phyloP scores from a whole-genome alignment of 768 basidiomycete genomes.

The Pleurotus tuber-regium region DNA sequence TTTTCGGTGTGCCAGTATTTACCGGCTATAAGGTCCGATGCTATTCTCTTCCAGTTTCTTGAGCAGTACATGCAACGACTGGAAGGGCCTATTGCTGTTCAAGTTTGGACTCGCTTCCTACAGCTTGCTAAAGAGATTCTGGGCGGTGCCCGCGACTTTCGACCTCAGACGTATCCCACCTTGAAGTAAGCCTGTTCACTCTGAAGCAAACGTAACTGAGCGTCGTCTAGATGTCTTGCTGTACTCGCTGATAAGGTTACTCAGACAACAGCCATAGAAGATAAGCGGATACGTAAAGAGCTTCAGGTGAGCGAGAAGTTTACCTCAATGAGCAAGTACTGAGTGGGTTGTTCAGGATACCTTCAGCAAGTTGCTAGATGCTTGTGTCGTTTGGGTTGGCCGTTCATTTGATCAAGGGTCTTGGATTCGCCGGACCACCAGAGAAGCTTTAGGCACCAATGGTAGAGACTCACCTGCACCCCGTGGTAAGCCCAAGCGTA shows the following conservation, averaged over 20 bases:
- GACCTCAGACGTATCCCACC: slow-evolving; percentile 65
- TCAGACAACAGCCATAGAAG: slow-evolving; percentile 90
- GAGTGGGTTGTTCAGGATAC: slow-evolving; percentile 54
- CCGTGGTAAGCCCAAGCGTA: slow-evolving; percentile 42
- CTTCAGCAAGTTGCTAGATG: slow-evolving; percentile 82
- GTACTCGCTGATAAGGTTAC: slow-evolving; percentile 79
- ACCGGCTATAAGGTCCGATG: slow-evolving; percentile 53
- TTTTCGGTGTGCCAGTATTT: neutral
- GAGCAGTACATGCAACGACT: slow-evolving; percentile 81
- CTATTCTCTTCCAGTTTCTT: slow-evolving; percentile 77
- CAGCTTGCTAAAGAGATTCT: slow-evolving; percentile 77
- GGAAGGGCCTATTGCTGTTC: slow-evolving; percentile 89
- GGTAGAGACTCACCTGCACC: slow-evolving; percentile 72
- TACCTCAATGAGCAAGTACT: neutral
- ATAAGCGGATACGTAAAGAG: slow-evolving; percentile 83
- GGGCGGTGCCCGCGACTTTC: slow-evolving; percentile 64
- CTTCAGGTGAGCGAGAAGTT: slow-evolving; percentile 56
- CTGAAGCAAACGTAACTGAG: neutral
- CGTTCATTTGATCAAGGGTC: slow-evolving; percentile 72
- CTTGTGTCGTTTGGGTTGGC: slow-evolving; percentile 70
- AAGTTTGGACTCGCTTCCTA: slow-evolving; percentile 85
- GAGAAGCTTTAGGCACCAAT: slow-evolving; percentile 57
- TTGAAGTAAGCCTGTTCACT: slow-evolving; percentile 52
- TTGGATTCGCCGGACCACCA: slow-evolving; percentile 73
- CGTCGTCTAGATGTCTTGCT: slow-evolving; percentile 60